Conservation (phyloP, 1,139 yeast species). For the Debaryomycetaceae sp. region DNA sequence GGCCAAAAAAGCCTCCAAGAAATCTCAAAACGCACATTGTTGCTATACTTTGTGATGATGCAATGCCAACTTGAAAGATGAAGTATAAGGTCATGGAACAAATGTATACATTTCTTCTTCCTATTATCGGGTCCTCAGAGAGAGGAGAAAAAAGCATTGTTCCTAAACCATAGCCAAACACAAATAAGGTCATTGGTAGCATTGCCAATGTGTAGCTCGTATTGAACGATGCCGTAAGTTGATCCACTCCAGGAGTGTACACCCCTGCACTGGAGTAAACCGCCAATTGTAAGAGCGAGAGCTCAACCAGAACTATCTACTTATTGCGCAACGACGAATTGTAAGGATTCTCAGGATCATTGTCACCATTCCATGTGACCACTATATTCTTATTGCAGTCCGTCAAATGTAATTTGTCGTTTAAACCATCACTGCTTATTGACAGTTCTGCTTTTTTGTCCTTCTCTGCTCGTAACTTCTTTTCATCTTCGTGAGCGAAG, state of each 20-base stretch:
- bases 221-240: slow-evolving; percentile 25
- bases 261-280: slow-evolving; percentile 28
- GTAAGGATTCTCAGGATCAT: slow-evolving; percentile 28
- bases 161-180: slow-evolving; percentile 38
- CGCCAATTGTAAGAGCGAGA: slow-evolving; percentile 19
- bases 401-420: neutral
- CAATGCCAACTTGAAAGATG: slow-evolving; percentile 33
- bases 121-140: slow-evolving; percentile 43
- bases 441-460: slow-evolving; percentile 1
- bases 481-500: slow-evolving; percentile 30
- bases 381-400: slow-evolving; percentile 6
- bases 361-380: slow-evolving; percentile 25
- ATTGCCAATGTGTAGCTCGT: slow-evolving; percentile 24
- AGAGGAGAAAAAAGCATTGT: slow-evolving; percentile 38
- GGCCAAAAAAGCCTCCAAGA: slow-evolving; percentile 32
- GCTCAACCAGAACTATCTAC: slow-evolving; percentile 16
- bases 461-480: slow-evolving; percentile 22
- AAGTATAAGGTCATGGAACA: slow-evolving; percentile 27
- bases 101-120: slow-evolving; percentile 44
- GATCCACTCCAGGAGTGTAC: slow-evolving; percentile 51
- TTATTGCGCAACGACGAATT: slow-evolving; percentile 24
- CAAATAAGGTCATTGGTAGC: slow-evolving; percentile 34
- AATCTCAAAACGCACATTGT: slow-evolving; percentile 30
- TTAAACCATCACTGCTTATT: neutral
- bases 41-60: slow-evolving; percentile 22